A percentile compares a stretch with the other conserved stretches of the same genome.
Conservation (phyloP, 2,329 filamentous ascomycete genomes). For the Cordyceps javanica region DNA sequence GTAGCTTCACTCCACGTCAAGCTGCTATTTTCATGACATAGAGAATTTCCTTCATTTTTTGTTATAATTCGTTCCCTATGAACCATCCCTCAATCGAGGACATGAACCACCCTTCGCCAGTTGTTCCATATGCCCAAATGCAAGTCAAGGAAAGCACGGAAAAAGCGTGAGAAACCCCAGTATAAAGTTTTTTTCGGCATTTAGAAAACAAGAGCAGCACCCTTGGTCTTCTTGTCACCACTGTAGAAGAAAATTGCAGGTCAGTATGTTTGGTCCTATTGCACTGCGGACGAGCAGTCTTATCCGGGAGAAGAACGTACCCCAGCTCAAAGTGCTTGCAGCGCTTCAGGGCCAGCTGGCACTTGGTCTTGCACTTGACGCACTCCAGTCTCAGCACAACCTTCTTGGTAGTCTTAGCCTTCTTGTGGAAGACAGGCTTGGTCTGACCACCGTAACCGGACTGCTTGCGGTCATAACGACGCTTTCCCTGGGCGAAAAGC, state of each 20-base stretch:
- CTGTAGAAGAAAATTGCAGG: constrained; percentile 41
- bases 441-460: constrained; percentile 99
- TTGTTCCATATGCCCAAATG: constrained; percentile 40
- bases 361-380: constrained; percentile 96
- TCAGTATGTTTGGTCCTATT: constrained; percentile 31
- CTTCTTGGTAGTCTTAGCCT: constrained; percentile 99
- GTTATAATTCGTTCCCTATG: constrained; percentile 38
- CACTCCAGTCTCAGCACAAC: constrained; percentile 98
- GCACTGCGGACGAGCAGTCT: neutral
- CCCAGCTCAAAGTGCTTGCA: constrained; percentile 99
- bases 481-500: constrained; percentile 97
- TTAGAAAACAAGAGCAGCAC: constrained; percentile 99
- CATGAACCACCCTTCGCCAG: constrained; percentile 42
- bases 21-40: constrained; percentile 14
- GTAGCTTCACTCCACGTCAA: neutral
- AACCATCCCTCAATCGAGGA: constrained; percentile 38
- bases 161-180: constrained; percentile 33
- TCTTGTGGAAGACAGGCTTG: constrained; percentile 99
- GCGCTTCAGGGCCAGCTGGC: constrained; percentile 95
- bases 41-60: constrained; percentile 20
- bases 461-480: constrained; percentile 99
- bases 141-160: constrained; percentile 37
- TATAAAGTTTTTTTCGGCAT: constrained; percentile 32
- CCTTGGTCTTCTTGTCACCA: constrained; percentile 99
- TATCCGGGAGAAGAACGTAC: constrained; percentile 55